Evolutionary conservation across 371 early-diverging fungal species (phyloP), one percentile per base, ranked within the genome.

Genomic region (Lichtheimia ramosa): DNA sequence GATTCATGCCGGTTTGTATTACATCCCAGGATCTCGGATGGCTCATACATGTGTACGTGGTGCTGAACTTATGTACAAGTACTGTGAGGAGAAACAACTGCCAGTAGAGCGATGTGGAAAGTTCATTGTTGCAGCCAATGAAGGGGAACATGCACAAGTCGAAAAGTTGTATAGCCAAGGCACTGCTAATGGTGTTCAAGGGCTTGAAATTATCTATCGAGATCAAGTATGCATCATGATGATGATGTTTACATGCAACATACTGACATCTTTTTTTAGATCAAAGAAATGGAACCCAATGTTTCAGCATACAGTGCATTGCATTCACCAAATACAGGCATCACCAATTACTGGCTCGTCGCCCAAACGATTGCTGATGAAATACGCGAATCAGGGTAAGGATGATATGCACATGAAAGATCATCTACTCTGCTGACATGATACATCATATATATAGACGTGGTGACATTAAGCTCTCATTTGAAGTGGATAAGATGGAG

Each of bases 51-150:
- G 79, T 54, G 79, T 79, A 0, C 71, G 68, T 46, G 79, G 79
- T 43, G 73, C 71, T 42, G 74, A 75, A 51, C 54, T 79, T 15
- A 79, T 79, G 79, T 79, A 79, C 42, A 66, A 79, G 40, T 79
- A 75, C 52, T 73, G 74, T 46, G 75, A 79, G 54, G 72, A 79
- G 43, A 65, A 75, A 34, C 64, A 69, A 21, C 54, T 79, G 27
- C 79, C 79, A 15, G 79, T 68, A 0, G 74, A 75, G 39, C 61
- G 76, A 21, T 79, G 79, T 59, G 79, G 79, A 62, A 79, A 79
- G 58, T 54, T 79, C 18, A 72, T 79, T 62, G 79, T 79, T 0
- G 79, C 79, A 43, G 63, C 62, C 3, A 64, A 71, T 50, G 61
- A 68, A 18, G 65, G 66, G 7, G 79, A 79, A 27, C 79, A 79